Conservation (phyloP, 163 green algal genomes). For the Scenedesmus sp. region DNA sequence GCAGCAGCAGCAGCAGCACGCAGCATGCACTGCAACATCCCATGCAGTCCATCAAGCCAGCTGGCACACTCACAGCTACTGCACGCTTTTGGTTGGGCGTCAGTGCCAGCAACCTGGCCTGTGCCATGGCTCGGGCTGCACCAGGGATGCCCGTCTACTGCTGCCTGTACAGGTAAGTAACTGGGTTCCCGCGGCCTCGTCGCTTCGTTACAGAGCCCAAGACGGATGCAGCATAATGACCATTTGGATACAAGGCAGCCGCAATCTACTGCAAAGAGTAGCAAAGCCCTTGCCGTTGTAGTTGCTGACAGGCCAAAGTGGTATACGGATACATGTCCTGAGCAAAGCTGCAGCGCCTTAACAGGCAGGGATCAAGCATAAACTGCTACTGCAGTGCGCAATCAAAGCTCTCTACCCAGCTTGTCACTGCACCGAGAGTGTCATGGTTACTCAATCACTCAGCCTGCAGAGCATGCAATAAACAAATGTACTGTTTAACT, state of each 20-base stretch:
- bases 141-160: background rate
- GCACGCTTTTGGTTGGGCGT: slow-evolving; percentile 52
- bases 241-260: background rate
- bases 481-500: too few species aligned
- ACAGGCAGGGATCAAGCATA: background rate
- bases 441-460: background rate
- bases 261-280: background rate
- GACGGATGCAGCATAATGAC: background rate
- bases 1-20: background rate
- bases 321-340: background rate
- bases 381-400: background rate
- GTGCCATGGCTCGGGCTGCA: background rate
- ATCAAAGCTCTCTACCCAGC: background rate
- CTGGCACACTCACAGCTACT: slow-evolving; percentile 32
- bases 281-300: background rate
- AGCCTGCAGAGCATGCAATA: background rate
- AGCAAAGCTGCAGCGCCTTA: background rate
- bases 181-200: background rate
- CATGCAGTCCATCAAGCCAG: slow-evolving; percentile 1
- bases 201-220: background rate
- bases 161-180: background rate
- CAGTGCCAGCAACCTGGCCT: background rate
- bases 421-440: background rate
- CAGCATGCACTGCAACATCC: background rate
- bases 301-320: background rate